Evolutionary conservation across 2,329 filamentous ascomycete genomes (phyloP), one percentile per base, ranked within the genome.

Genomic region (Colletotrichum camelliae): DNA sequence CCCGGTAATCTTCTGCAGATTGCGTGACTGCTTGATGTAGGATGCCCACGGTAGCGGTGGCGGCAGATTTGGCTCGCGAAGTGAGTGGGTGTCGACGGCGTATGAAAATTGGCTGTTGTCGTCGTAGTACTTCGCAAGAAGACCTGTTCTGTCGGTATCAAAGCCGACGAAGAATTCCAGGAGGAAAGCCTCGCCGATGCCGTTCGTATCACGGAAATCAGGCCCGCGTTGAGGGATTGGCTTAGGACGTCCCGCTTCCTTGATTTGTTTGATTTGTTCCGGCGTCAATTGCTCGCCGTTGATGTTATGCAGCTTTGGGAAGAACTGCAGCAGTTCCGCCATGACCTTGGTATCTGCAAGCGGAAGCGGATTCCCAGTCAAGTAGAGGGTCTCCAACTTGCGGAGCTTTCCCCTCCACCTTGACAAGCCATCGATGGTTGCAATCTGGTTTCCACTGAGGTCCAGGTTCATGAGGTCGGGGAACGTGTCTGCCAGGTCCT

Each of bases 401-500:
- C 89, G 92, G 81, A 98, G 96, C 71, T 94, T 95, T 81, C 92
- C 91, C 76, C 93, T 93, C 96, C 96, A 98, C 37, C 88, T 90
- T 68, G 92, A 90, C 62, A 99, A 84, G 12, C 91, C 90, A 72
- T 92, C 91, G 67, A 95, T 84, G 67, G 91, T 91, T 74, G 89
- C 88, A 80, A 99, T 91, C 55, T 93, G 91, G 85, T 98, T 98
- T 81, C 93, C 91, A 70, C 95, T 97, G 31, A 98, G 90, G 79
- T 98, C 96, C 15, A 99, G 91, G 79, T 98, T 96, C 82, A 95
- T 93, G 75, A 98, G 88, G 77, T 96, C 94, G 1, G 96, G 95
- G 70, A 98, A 94, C 1, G 94, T 95, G 68, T 92, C 90, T 12
- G 95, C 92, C 2, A 98, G 89, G 1, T 92, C 89, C 67, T 93